These are phyloP conservation scores for Berkeleyomyces rouxiae DNA, from an alignment of 2,329 filamentous ascomycete species.

Conservation along the genomic window DNA sequence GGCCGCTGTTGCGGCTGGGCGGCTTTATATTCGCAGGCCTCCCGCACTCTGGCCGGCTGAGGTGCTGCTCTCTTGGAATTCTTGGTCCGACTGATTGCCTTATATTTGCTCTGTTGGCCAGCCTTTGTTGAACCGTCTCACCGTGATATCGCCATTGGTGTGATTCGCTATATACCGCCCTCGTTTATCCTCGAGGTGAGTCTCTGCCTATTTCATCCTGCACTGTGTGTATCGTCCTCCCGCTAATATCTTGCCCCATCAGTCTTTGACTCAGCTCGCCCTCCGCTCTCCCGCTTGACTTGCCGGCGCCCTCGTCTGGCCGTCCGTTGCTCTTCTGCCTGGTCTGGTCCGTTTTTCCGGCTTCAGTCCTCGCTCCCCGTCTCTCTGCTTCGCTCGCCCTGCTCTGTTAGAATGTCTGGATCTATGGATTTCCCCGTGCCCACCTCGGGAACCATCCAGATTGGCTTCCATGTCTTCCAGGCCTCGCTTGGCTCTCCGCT, in stretches of 20 bases:
- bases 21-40: too few relatives aligned
- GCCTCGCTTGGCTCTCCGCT: conserved; percentile 35
- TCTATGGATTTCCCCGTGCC: conserved; percentile 18
- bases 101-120: background rate
- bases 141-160: too few relatives aligned
- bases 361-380: background rate
- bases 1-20: too few relatives aligned
- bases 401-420: conserved; percentile 4
- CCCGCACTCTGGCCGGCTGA: too few relatives aligned
- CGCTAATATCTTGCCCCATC: background rate
- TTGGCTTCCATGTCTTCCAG: conserved; percentile 45
- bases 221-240: background rate
- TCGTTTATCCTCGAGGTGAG: background rate
- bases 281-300: background rate
- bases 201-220: background rate
- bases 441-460: conserved; percentile 14
- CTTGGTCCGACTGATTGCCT: too few relatives aligned
- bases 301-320: background rate
- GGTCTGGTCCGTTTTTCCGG: background rate
- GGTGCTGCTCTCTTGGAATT: too few relatives aligned
- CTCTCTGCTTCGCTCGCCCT: background rate
- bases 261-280: background rate
- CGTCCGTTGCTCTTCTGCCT: background rate
- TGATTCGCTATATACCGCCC: too few relatives aligned
- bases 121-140: background rate